These are phyloP conservation scores for Cercis canadensis DNA, from an alignment of 306 rosid species.

Conservation along the genomic window DNA sequence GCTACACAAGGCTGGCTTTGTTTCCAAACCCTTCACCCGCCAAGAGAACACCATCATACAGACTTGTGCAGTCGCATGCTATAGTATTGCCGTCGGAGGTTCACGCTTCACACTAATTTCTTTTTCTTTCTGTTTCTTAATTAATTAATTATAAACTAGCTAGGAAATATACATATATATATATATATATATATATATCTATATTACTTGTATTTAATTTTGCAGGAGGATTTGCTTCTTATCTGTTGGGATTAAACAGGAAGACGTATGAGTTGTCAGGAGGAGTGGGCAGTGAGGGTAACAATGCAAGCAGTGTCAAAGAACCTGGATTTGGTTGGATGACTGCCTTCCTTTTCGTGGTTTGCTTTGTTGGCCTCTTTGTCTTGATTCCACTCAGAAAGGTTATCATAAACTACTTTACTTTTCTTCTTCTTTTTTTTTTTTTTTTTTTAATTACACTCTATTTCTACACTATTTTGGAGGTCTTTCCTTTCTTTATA, in stretches of 20 bases:
- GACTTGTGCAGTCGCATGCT: constrained; percentile 90
- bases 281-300: constrained; percentile 71
- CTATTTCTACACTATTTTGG: too few species aligned
- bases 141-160: too few species aligned
- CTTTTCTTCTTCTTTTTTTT: neutral
- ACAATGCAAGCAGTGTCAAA: constrained; percentile 53
- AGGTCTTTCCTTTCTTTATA: too few species aligned
- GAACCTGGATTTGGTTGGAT: constrained; percentile 96
- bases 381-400: constrained; percentile 91
- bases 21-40: constrained; percentile 78
- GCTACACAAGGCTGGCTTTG: constrained; percentile 61
- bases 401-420: constrained; percentile 41
- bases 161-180: too few species aligned
- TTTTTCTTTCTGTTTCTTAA: too few species aligned
- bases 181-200: too few species aligned
- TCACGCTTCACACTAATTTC: neutral
- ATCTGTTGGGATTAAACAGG: constrained; percentile 78
- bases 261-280: constrained; percentile 87
- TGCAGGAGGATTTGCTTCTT: constrained; percentile 92
- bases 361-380: constrained; percentile 96
- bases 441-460: too few species aligned
- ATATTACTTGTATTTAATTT: too few species aligned
- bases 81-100: constrained; percentile 89
- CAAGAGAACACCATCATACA: constrained; percentile 97
- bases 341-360: constrained; percentile 76